These are phyloP conservation scores for Eutypella sp. DNA, from an alignment of 2,329 filamentous ascomycete genomes.

Conservation along the genomic window DNA sequence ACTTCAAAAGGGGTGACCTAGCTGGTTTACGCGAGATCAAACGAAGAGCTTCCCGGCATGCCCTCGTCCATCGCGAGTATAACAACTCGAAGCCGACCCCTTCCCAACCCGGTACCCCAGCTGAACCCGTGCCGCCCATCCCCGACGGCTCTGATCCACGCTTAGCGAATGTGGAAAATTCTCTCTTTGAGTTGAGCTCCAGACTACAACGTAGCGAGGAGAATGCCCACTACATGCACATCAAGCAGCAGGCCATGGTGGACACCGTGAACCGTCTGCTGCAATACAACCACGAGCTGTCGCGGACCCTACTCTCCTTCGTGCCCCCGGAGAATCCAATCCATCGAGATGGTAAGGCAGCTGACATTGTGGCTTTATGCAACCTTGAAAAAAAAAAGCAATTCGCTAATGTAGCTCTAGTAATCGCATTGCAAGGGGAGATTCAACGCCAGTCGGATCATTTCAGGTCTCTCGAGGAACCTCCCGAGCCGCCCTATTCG, in stretches of 20 bases:
- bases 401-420: conserved; percentile 33
- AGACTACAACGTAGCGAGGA: conserved; percentile 82
- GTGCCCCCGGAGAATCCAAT: conserved; percentile 72
- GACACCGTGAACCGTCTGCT: conserved; percentile 69
- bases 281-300: conserved; percentile 81
- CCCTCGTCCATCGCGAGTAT: conserved; percentile 89
- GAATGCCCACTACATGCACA: conserved; percentile 68
- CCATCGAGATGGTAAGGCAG: conserved; percentile 71
- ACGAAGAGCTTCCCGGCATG: conserved; percentile 85
- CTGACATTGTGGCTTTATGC: conserved; percentile 14
- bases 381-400: no score
- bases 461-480: conserved; percentile 54
- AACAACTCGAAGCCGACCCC: conserved; percentile 68
- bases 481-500: conserved; percentile 61
- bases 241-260: conserved; percentile 75
- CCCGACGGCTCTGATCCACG: conserved; percentile 74
- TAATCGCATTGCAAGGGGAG: conserved; percentile 52
- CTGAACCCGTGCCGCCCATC: conserved; percentile 67
- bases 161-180: conserved; percentile 72
- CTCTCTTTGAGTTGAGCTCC: conserved; percentile 71
- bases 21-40: conserved; percentile 93
- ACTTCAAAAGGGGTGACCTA: conserved; percentile 92
- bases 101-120: conserved; percentile 79
- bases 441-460: conserved; percentile 57
- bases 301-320: conserved; percentile 67